Evolutionary conservation across 257 asterid genomes (phyloP).

Genomic region (Parsonsia alboflavescens): DNA sequence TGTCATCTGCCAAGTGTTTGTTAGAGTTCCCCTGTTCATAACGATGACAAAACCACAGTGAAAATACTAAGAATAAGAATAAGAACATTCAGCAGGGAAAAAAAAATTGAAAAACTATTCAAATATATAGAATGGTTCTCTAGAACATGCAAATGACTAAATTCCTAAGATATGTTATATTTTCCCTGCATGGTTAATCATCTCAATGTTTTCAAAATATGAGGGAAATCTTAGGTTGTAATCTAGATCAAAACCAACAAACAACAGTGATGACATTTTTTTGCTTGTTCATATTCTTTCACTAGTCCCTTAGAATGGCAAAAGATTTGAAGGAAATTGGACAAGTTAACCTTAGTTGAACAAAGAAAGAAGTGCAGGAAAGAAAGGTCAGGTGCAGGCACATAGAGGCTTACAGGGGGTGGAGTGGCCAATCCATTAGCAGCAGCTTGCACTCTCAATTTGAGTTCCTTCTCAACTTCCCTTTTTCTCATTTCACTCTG

Average conservation of each 20-base stretch:
- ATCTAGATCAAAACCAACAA: neutral
- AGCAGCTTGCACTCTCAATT: constrained; percentile 57
- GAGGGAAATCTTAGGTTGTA: neutral
- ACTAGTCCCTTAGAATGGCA: neutral
- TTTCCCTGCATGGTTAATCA: neutral
- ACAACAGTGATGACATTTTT: neutral
- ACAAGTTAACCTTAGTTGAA: neutral
- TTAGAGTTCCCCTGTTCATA: constrained; percentile 32
- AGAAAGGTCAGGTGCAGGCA: neutral
- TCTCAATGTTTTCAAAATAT: neutral
- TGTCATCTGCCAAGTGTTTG: constrained; percentile 65
- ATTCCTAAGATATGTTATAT: neutral
- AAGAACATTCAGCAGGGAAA: constrained; percentile 1
- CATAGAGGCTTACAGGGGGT: constrained; percentile 54
- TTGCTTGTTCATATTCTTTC: neutral
- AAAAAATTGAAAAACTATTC: neutral
- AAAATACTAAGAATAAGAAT: neutral
- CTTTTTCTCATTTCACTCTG: constrained; percentile 87
- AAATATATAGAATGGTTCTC: neutral
- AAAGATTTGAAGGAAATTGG: neutral
- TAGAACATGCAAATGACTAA: neutral
- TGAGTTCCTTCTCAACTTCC: constrained; percentile 80
- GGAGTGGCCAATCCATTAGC: constrained; percentile 62
- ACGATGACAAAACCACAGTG: neutral
- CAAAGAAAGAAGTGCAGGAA: neutral